phyloP scores from a whole-genome alignment of 257 asterid species.

The Solanum rostratum region DNA sequence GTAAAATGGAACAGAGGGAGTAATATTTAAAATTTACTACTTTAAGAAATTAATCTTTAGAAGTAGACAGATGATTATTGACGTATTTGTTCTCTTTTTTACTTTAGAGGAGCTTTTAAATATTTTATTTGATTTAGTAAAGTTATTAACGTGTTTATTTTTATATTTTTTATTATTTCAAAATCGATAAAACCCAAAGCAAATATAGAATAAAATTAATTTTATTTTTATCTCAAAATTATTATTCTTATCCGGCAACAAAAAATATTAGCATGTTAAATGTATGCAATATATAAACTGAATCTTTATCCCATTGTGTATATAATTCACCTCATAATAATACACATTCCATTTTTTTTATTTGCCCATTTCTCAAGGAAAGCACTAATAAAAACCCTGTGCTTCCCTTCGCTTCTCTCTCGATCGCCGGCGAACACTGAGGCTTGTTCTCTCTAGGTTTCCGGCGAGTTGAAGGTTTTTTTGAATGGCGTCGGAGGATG shows the following conservation, averaged over 20 bases:
- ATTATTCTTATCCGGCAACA: no score
- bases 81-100: no score
- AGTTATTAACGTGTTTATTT: no score
- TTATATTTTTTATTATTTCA: no score
- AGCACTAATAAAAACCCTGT: not conserved
- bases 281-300: not conserved
- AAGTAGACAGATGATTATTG: no score
- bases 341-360: not conserved
- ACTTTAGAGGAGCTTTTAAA: no score
- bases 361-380: not conserved
- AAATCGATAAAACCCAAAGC: not conserved
- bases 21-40: not conserved
- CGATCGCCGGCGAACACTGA: not conserved
- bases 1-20: no score
- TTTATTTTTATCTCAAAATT: not conserved
- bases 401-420: not conserved
- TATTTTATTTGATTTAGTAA: no score
- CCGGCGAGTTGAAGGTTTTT: not conserved
- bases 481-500: constrained; percentile 89
- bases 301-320: not conserved
- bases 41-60: no score
- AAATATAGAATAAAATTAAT: not conserved
- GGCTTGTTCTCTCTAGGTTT: not conserved
- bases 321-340: not conserved
- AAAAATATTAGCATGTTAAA: not conserved